phyloP scores from a whole-genome alignment of 2,329 filamentous ascomycete species.

The Aureobasidium sp. region DNA sequence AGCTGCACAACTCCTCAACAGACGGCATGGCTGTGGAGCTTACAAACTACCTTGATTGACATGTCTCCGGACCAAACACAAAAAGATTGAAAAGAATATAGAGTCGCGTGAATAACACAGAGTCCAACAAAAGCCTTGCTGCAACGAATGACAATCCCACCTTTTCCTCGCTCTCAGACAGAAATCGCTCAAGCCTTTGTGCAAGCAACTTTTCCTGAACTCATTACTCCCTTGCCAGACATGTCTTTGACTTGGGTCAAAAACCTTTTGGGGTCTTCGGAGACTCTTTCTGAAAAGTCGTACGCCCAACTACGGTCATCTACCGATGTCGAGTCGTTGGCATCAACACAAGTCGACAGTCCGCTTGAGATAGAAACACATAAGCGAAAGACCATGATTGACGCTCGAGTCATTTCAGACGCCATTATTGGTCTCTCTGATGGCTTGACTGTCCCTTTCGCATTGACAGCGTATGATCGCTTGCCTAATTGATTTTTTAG shows the following conservation, averaged over 20 bases:
- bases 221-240: background rate
- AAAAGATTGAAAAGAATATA: background rate
- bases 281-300: background rate
- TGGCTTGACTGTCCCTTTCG: conserved; percentile 38
- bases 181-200: background rate
- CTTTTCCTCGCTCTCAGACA: background rate
- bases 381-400: background rate
- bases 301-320: background rate
- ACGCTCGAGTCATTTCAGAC: conserved; percentile 34
- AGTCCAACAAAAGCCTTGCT: too few species aligned
- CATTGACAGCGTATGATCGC: conserved; percentile 28
- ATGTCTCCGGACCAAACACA: background rate
- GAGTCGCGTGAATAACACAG: background rate
- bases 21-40: background rate
- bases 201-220: background rate
- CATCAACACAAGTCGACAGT: conserved; percentile 6
- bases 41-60: background rate
- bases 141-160: background rate
- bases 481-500: too few species aligned
- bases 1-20: background rate
- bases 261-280: background rate
- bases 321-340: conserved; percentile 13
- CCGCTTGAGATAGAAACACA: background rate
- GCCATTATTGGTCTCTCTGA: conserved; percentile 39
- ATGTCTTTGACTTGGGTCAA: background rate